Conservation (phyloP, 768 basidiomycete genomes). For the Gyrodon lividus region DNA sequence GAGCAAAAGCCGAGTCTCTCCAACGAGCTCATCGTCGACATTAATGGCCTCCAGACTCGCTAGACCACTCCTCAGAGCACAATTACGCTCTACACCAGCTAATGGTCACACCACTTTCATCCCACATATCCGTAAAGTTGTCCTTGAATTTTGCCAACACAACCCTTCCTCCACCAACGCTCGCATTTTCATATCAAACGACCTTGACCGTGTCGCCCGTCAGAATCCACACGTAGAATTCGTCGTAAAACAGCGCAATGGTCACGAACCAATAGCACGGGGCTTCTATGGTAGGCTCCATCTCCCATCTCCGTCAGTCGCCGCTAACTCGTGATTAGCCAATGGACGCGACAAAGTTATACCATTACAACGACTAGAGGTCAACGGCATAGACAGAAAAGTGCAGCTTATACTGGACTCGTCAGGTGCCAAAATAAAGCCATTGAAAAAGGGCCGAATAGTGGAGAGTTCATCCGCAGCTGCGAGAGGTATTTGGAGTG, state of each 20-base stretch:
- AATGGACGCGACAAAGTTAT: constrained; percentile 90
- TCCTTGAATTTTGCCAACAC: constrained; percentile 85
- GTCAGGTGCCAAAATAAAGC: constrained; percentile 82
- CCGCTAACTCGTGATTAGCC: constrained; percentile 44
- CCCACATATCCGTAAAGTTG: constrained; percentile 79
- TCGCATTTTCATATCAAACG: constrained; percentile 64
- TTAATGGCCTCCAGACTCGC: constrained; percentile 36
- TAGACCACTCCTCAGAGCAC: constrained; percentile 43
- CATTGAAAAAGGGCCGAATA: constrained; percentile 60
- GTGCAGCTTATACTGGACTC: constrained; percentile 82
- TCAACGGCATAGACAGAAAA: constrained; percentile 73
- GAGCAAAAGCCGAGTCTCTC: not conserved
- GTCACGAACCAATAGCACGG: constrained; percentile 75
- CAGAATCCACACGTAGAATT: constrained; percentile 83
- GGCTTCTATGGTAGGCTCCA: constrained; percentile 70
- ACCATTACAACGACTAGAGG: constrained; percentile 71
- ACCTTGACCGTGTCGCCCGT: constrained; percentile 63
- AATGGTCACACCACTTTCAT: constrained; percentile 77
- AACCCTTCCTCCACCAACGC: constrained; percentile 75
- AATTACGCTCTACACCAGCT: constrained; percentile 56
- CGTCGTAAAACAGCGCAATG: constrained; percentile 73
- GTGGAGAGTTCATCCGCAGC: constrained; percentile 81
- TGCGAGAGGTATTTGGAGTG: constrained; percentile 87
- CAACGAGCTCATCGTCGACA: not conserved
- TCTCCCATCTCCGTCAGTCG: not conserved